Evolutionary conservation across 768 basidiomycete species (phyloP).

Genomic region (Vararia minispora): DNA sequence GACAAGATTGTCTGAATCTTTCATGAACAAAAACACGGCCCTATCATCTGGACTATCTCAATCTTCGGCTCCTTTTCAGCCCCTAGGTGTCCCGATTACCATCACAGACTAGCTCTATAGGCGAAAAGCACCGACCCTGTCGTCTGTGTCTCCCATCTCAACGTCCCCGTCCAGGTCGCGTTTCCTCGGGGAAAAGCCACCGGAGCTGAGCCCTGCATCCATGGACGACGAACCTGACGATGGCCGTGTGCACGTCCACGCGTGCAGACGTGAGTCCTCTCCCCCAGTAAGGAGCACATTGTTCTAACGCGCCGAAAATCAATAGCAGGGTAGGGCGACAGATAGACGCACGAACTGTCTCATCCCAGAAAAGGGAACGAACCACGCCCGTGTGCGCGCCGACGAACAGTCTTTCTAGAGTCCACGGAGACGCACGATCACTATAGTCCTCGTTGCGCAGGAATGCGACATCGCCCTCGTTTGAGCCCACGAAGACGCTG

Average conservation of each 20-base stretch:
- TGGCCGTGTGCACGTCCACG: constrained; percentile 18
- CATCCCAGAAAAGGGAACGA: constrained; percentile 22
- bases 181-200: constrained; percentile 3
- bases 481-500: constrained; percentile 59
- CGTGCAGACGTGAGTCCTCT: constrained; percentile 23
- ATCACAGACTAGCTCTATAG: too few relatives aligned
- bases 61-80: too few relatives aligned
- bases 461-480: constrained; percentile 39
- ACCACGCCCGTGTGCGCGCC: constrained; percentile 22
- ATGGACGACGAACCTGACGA: constrained; percentile 3
- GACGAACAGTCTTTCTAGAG: constrained; percentile 19
- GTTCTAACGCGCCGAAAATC: too few relatives aligned
- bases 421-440: constrained; percentile 17
- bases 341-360: constrained; percentile 15
- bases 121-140: constrained; percentile 3
- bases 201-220: neutral
- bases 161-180: constrained; percentile 12
- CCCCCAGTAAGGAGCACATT: constrained; percentile 25
- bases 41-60: too few relatives aligned
- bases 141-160: constrained; percentile 6
- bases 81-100: too few relatives aligned
- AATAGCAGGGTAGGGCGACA: too few relatives aligned
- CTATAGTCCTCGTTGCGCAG: constrained; percentile 18
- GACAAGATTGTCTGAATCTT: too few relatives aligned
- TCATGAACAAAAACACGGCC: too few relatives aligned